Percentiles rank a stretch among this genome's conserved stretches.
These are phyloP conservation scores for Cercophora sp. DNA, from an alignment of 495 filamentous ascomycete species.

Conservation along the genomic window DNA sequence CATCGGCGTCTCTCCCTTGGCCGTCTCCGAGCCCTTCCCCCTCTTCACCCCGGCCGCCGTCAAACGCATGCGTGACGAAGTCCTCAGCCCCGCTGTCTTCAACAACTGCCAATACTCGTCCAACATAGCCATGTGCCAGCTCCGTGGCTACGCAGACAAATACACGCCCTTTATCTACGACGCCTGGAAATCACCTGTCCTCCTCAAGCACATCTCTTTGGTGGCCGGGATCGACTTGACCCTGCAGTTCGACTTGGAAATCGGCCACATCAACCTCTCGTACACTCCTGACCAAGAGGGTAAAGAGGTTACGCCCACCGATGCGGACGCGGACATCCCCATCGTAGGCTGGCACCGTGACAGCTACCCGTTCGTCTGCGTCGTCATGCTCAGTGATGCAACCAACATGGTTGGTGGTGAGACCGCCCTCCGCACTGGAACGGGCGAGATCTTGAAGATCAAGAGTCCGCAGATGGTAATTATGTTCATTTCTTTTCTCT, in stretches of 20 bases:
- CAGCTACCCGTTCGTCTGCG: slow-evolving; percentile 74
- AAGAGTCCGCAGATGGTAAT: slow-evolving; percentile 63
- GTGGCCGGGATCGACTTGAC: slow-evolving; percentile 73
- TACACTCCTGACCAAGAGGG: slow-evolving; percentile 48
- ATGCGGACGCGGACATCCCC: slow-evolving; percentile 55
- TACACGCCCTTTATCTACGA: slow-evolving; percentile 60
- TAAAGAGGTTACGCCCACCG: slow-evolving; percentile 36
- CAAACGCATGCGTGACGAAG: slow-evolving; percentile 61
- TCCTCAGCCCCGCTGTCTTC: slow-evolving; percentile 60
- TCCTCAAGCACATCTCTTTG: slow-evolving; percentile 60
- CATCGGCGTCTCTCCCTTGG: slow-evolving; percentile 59
- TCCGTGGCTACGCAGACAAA: slow-evolving; percentile 64
- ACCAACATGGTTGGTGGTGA: slow-evolving; percentile 68
- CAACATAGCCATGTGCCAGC: slow-evolving; percentile 60
- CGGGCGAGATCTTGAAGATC: slow-evolving; percentile 62
- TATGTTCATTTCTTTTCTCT: no score
- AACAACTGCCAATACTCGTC: slow-evolving; percentile 61
- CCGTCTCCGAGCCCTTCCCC: slow-evolving; percentile 68
- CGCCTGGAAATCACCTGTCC: slow-evolving; percentile 64
- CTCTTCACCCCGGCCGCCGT: slow-evolving; percentile 68
- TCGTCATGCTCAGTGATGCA: slow-evolving; percentile 71
- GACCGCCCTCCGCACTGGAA: slow-evolving; percentile 60
- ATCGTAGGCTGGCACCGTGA: slow-evolving; percentile 73
- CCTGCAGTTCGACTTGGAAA: slow-evolving; percentile 68
- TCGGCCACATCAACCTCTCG: slow-evolving; percentile 68